A percentile compares a stretch with the other conserved stretches of the same genome.
Evolutionary conservation across 2,329 filamentous ascomycete species (phyloP).

Genomic region (Epichloe coenophiala): DNA sequence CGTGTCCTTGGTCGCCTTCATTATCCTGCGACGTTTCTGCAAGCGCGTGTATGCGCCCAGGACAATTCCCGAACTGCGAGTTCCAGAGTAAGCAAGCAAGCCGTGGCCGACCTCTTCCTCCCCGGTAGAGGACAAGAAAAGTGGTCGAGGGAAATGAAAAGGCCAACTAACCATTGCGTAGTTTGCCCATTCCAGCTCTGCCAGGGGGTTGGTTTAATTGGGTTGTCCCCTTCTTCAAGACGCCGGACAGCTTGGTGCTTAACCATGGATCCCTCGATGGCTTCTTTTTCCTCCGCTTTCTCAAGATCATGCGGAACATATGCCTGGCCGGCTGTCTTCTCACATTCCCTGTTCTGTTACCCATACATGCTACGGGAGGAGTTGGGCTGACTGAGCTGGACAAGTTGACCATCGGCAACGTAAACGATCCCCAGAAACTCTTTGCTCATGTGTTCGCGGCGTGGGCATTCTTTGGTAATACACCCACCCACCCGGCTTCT

Average conservation of each 20-base stretch:
- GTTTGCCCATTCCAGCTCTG: slow-evolving; percentile 44
- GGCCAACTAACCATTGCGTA: slow-evolving; percentile 11
- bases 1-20: slow-evolving; percentile 37
- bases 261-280: slow-evolving; percentile 88
- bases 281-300: slow-evolving; percentile 73
- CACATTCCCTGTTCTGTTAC: slow-evolving; percentile 77
- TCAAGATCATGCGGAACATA: slow-evolving; percentile 58
- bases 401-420: slow-evolving; percentile 65
- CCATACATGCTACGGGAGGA: slow-evolving; percentile 75
- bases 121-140: neutral
- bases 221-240: slow-evolving; percentile 52
- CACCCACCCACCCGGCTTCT: no score
- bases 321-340: slow-evolving; percentile 74
- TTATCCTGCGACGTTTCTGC: slow-evolving; percentile 31
- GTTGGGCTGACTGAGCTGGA: slow-evolving; percentile 54
- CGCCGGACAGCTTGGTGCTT: slow-evolving; percentile 65
- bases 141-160: neutral
- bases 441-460: slow-evolving; percentile 72
- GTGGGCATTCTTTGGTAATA: slow-evolving; percentile 55
- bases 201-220: slow-evolving; percentile 53
- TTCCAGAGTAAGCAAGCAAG: slow-evolving; percentile 22
- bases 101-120: neutral
- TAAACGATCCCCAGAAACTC: slow-evolving; percentile 46
- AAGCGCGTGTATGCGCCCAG: slow-evolving; percentile 43
- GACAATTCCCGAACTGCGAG: slow-evolving; percentile 33